These are phyloP conservation scores for Cardamine resedifolia DNA, from an alignment of 345 rosid species.

Conservation along the genomic window DNA sequence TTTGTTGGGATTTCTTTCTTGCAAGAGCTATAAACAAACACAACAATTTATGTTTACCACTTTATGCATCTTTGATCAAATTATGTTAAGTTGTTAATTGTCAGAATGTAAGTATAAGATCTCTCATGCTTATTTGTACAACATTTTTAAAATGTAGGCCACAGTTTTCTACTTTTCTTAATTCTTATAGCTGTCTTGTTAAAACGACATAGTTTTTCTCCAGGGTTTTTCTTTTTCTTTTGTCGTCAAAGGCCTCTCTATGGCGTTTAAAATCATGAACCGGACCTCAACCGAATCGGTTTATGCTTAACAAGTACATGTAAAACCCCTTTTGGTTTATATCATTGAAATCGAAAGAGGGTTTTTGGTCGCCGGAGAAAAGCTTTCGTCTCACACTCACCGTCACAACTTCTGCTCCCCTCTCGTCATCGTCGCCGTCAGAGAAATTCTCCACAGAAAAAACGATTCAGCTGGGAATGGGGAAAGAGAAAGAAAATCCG, in stretches of 20 bases:
- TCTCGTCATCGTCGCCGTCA: background rate
- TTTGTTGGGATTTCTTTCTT: background rate
- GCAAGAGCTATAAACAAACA: background rate
- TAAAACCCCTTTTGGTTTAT: background rate
- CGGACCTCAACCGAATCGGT: background rate
- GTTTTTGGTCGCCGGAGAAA: constrained; percentile 6
- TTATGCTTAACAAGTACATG: background rate
- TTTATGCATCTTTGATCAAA: background rate
- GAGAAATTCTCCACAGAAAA: background rate
- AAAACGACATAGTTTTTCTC: background rate
- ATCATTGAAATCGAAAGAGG: background rate
- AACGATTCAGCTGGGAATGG: constrained; percentile 10
- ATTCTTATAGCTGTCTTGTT: background rate
- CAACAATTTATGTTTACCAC: background rate
- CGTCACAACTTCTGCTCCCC: background rate
- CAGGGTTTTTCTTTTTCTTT: background rate
- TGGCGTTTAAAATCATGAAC: background rate
- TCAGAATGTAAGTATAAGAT: too few species aligned
- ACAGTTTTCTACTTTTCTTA: too few species aligned
- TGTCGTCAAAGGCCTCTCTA: too few species aligned
- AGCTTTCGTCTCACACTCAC: background rate
- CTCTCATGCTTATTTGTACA: too few species aligned
- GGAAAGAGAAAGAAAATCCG: constrained; percentile 33
- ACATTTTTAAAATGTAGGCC: too few species aligned
- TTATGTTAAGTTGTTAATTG: too few species aligned